Conservation (phyloP, 129 eudicot species). For the Pseudognaphalium luteoalbum region DNA sequence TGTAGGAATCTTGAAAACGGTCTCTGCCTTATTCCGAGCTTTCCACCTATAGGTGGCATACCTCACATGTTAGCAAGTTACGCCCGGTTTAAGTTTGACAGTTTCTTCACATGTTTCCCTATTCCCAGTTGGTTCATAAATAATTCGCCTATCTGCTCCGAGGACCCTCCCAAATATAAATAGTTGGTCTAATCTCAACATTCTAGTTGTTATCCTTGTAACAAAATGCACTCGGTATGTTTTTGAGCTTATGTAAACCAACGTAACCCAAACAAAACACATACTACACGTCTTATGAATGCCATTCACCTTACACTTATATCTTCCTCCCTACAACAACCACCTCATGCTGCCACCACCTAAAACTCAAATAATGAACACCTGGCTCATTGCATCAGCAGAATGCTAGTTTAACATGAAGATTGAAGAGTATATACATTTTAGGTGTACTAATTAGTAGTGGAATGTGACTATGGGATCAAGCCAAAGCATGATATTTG, state of each 20-base stretch:
- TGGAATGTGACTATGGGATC: too few species aligned
- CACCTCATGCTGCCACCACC: too few species aligned
- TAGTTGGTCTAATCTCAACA: neutral
- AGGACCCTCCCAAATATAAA: too few species aligned
- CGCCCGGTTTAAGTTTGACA: neutral
- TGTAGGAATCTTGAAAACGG: neutral
- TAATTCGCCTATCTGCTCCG: neutral
- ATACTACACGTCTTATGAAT: too few species aligned
- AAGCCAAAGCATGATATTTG: too few species aligned
- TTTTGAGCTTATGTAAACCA: neutral
- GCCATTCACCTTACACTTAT: too few species aligned
- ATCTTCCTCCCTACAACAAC: too few species aligned
- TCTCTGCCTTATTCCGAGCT: neutral
- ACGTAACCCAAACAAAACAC: neutral
- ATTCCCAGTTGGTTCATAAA: neutral
- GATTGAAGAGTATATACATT: too few species aligned
- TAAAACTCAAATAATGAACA: too few species aligned
- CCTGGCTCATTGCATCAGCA: too few species aligned
- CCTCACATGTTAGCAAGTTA: neutral
- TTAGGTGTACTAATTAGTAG: too few species aligned
- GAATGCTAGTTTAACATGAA: too few species aligned
- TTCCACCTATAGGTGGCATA: neutral
- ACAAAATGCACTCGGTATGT: neutral
- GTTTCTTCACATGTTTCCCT: neutral
- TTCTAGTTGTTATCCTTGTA: neutral